Evolutionary conservation across 495 filamentous ascomycete species (phyloP).

Genomic region (Cudoniella acicularis): DNA sequence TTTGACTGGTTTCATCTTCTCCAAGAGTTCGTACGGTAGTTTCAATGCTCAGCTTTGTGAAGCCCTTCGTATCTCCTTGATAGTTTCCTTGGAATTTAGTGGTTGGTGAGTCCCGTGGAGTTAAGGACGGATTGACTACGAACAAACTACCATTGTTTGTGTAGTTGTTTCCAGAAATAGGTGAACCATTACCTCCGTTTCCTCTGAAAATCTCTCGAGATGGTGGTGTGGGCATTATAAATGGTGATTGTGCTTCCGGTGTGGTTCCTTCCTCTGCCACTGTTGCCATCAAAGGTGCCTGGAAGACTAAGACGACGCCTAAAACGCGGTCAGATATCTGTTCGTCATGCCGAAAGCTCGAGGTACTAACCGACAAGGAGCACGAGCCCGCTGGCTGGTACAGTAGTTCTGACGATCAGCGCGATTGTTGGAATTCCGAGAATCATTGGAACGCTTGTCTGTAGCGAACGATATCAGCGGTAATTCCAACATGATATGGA

Average conservation of each 20-base stretch:
- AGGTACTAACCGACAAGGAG: constrained; percentile 40
- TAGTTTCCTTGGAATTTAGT: constrained; percentile 10
- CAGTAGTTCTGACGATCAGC: constrained; percentile 40
- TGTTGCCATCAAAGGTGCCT: constrained; percentile 27
- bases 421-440: constrained; percentile 37
- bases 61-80: constrained; percentile 15
- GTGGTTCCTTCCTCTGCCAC: constrained; percentile 18
- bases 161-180: constrained; percentile 13
- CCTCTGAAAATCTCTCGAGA: constrained; percentile 15
- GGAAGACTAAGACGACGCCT: constrained; percentile 35
- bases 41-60: constrained; percentile 18
- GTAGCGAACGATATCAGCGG: constrained; percentile 22
- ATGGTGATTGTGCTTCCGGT: constrained; percentile 25
- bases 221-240: constrained; percentile 13
- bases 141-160: constrained; percentile 19
- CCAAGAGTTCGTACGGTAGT: constrained; percentile 1
- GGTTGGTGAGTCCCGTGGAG: constrained; percentile 18
- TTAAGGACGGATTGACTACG: constrained; percentile 20
- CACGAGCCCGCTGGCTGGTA: constrained; percentile 46
- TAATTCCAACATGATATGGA: neutral
- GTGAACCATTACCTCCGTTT: constrained; percentile 9
- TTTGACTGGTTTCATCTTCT: neutral
- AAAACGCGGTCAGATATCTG: neutral
- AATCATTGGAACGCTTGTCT: constrained; percentile 46
- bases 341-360: no score